These are phyloP conservation scores for Streptanthus diversifolius DNA, from an alignment of 345 rosid genomes.

Conservation along the genomic window DNA sequence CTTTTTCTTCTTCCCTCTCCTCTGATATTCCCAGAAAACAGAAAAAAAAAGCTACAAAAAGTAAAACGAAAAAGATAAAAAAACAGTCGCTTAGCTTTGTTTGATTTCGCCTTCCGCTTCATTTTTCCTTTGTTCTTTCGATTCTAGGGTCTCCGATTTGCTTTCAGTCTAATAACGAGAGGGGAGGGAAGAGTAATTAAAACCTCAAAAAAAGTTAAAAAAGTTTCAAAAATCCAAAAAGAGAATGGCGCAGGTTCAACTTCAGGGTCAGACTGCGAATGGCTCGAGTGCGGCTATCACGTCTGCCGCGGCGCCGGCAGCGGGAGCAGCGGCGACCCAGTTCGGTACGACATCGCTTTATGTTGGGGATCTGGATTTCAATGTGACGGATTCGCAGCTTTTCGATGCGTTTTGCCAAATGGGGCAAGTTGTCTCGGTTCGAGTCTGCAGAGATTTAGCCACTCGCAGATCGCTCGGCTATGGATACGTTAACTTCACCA, in stretches of 20 bases:
- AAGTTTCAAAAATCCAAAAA: slow-evolving; percentile 15
- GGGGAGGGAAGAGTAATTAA: slow-evolving; percentile 70
- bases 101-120: background rate
- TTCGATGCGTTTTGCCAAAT: slow-evolving; percentile 79
- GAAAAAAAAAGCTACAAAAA: background rate
- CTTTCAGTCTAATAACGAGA: slow-evolving; percentile 48
- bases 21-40: slow-evolving; percentile 22
- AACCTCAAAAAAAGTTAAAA: slow-evolving; percentile 26
- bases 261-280: slow-evolving; percentile 39
- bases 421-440: slow-evolving; percentile 78
- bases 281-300: slow-evolving; percentile 21
- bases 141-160: slow-evolving; percentile 27
- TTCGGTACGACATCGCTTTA: slow-evolving; percentile 75
- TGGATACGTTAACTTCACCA: slow-evolving; percentile 83
- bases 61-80: slow-evolving; percentile 8
- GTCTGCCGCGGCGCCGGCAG: background rate
- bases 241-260: slow-evolving; percentile 63
- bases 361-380: slow-evolving; percentile 83
- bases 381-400: slow-evolving; percentile 79
- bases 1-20: slow-evolving; percentile 54
- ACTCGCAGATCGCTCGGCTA: slow-evolving; percentile 86
- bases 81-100: background rate
- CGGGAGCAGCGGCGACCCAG: slow-evolving; percentile 34
- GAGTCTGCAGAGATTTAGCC: slow-evolving; percentile 72
- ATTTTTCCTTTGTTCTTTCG: background rate